phyloP scores from a whole-genome alignment of 768 basidiomycete species.

The Phaeolepiota aurea region DNA sequence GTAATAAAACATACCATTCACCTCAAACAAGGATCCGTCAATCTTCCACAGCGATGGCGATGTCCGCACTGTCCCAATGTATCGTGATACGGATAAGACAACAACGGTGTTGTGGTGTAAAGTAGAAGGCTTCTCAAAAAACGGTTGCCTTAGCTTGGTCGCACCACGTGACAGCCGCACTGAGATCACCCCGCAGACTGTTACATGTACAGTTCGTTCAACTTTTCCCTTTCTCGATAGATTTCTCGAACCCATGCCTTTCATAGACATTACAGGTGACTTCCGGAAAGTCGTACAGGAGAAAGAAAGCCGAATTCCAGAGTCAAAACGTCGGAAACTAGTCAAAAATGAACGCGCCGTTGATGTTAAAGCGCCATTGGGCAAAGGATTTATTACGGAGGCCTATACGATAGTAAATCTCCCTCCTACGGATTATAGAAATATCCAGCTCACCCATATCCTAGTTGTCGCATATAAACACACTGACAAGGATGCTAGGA shows the following conservation, averaged over 20 bases:
- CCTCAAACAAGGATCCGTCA: constrained; percentile 67
- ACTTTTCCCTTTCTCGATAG: too few species aligned
- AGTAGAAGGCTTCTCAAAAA: not conserved
- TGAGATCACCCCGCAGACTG: not conserved
- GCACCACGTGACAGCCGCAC: not conserved
- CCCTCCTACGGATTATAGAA: not conserved
- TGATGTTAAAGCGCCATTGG: constrained; percentile 31
- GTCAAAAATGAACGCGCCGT: constrained; percentile 23
- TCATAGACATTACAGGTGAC: constrained; percentile 51
- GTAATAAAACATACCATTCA: constrained; percentile 39
- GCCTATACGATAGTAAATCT: constrained; percentile 60
- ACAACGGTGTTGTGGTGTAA: not conserved
- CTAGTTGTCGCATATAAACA: constrained; percentile 68
- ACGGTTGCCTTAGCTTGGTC: not conserved
- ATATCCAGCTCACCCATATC: not conserved
- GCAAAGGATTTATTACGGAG: constrained; percentile 65
- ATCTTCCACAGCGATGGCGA: constrained; percentile 19
- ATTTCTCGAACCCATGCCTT: constrained; percentile 56
- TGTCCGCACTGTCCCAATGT: not conserved
- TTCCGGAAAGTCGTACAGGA: constrained; percentile 47
- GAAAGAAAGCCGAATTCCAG: constrained; percentile 30
- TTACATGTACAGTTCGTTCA: too few species aligned
- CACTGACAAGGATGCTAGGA: constrained; percentile 62
- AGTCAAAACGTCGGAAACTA: constrained; percentile 44
- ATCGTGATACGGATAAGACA: not conserved